These are phyloP conservation scores for Cinchona pubescens DNA, from an alignment of 257 asterid genomes.

Conservation along the genomic window DNA sequence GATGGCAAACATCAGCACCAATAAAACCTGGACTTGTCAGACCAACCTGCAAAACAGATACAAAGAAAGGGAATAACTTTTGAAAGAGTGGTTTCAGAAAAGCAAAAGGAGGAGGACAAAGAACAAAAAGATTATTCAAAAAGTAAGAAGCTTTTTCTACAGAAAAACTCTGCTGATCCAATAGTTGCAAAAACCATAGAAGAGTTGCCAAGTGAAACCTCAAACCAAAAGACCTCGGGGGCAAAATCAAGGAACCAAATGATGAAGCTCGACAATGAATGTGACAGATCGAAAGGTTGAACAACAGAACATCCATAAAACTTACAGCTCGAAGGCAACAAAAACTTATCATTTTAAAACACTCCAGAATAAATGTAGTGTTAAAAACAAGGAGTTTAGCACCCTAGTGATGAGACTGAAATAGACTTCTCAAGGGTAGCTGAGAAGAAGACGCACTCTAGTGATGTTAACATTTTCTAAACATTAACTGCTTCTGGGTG, in stretches of 20 bases:
- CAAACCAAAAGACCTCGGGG: background rate
- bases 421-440: background rate
- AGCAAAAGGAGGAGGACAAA: background rate
- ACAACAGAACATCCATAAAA: background rate
- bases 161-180: background rate
- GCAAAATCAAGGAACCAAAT: background rate
- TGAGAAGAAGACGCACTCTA: too few species aligned
- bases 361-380: background rate
- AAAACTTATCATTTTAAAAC: background rate
- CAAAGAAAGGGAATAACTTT: background rate
- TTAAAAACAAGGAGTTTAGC: background rate
- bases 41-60: conserved; percentile 71
- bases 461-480: background rate
- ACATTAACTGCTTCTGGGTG: background rate
- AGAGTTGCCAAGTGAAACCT: background rate
- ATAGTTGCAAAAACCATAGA: too few species aligned
- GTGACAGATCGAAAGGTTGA: background rate
- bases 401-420: background rate
- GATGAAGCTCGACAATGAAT: background rate
- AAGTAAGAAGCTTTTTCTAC: background rate
- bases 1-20: conserved; percentile 99
- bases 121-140: background rate
- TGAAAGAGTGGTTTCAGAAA: background rate
- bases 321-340: background rate
- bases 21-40: conserved; percentile 94